Percentiles rank a stretch among this genome's conserved stretches.
Evolutionary conservation across 768 basidiomycete species (phyloP).

Genomic region (Tricholoma furcatifolium): DNA sequence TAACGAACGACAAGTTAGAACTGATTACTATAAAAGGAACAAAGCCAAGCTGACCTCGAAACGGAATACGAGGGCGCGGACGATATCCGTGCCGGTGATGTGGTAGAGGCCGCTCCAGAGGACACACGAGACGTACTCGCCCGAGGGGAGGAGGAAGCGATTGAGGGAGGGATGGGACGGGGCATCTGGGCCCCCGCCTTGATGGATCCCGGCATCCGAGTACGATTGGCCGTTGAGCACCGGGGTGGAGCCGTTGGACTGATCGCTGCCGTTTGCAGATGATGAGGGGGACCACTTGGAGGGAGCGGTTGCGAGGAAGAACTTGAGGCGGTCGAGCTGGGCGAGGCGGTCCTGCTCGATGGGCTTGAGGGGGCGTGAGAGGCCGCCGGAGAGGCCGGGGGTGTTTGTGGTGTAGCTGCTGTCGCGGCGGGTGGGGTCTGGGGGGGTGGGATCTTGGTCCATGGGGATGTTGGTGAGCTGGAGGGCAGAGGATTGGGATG

Average conservation of each 20-base stretch:
- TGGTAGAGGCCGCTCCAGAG: constrained; percentile 91
- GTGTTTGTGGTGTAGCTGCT: constrained; percentile 20
- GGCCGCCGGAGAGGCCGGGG: constrained; percentile 37
- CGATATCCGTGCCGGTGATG: constrained; percentile 96
- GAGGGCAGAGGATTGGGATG: constrained; percentile 12
- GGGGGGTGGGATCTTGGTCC: constrained; percentile 5
- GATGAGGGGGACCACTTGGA: constrained; percentile 71
- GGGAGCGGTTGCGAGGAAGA: constrained; percentile 85
- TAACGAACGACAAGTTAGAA: constrained; percentile 2
- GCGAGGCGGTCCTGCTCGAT: constrained; percentile 69
- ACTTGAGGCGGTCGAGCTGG: constrained; percentile 82
- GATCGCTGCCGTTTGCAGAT: constrained; percentile 23
- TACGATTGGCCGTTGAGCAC: constrained; percentile 8
- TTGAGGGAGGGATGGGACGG: constrained; percentile 78
- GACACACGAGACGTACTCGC: constrained; percentile 88
- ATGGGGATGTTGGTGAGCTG: constrained; percentile 9
- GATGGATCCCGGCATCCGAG: constrained; percentile 12
- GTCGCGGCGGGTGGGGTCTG: constrained; percentile 9
- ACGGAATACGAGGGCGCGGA: constrained; percentile 90
- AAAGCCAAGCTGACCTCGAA: constrained; percentile 61
- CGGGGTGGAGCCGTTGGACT: constrained; percentile 26
- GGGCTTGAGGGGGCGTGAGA: constrained; percentile 57
- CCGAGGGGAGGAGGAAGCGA: constrained; percentile 83
- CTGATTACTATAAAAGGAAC: constrained; percentile 6
- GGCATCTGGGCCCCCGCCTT: constrained; percentile 32